Evolutionary conservation across 768 basidiomycete species (phyloP), one percentile per base, ranked within the genome.

Genomic region (Agaricus bisporus): DNA sequence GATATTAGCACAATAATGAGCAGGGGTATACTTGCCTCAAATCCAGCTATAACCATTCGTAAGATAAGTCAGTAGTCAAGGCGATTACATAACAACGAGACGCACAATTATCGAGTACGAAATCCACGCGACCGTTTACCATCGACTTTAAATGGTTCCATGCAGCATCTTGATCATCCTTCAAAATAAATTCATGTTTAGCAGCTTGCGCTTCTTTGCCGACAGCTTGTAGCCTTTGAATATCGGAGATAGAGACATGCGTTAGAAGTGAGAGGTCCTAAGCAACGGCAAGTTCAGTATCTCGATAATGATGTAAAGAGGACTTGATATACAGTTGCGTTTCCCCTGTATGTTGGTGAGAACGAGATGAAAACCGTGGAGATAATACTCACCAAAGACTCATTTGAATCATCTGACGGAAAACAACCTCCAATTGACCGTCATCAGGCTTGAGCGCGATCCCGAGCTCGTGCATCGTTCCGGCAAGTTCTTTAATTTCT

Each of bases 191-290:
- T 42, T 85, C 75, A 37, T 80, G 73, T n/a, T 91, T 78, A 5
- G 83, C 86, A 12, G 77, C 77, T 61, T 91, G 91, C 0, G 88
- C 86, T n/a, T 87, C 85, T 49, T 79, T 81, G 4, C 87, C 91
- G 2, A 92, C 89, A 0, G 81, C 71, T 66, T 99, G 95, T 2
- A 98, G 74, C 58, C 84, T 70, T 49, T 86, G 80, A 15, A 98
- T 90, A 61, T 98, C 92, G 5, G 83, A 80, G 28, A 85, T 80
- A 0, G 88, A 84, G 51, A 97, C 69, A 60, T 93, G 87, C 1
- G 93, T 93, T 25, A 98, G 75, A 11, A 98, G 81, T 0, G 92
- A 95, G 4, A 98, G 76, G 67, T 99, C 95, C 86, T 91, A 58
- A n/a, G 18, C 11, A 43, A 39, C 10, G 10, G n/a, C 9, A n/a